Conservation (phyloP, 2,329 filamentous ascomycete species). For the Seiridium cupressi region DNA sequence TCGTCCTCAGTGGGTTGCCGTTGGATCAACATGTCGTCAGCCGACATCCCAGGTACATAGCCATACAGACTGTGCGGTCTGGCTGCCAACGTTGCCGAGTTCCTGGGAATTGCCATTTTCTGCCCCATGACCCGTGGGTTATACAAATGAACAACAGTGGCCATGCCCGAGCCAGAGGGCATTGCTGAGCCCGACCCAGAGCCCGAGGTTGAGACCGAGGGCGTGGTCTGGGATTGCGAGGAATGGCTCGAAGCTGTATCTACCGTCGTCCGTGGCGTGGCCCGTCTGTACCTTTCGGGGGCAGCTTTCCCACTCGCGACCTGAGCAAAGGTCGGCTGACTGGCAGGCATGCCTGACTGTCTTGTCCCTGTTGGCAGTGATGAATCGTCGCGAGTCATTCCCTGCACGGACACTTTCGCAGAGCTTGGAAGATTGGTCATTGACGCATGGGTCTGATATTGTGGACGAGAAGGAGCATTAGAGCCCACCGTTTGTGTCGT, state of each 20-base stretch:
- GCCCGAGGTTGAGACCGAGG: background rate
- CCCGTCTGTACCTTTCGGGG: constrained; percentile 80
- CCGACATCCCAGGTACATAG: constrained; percentile 42
- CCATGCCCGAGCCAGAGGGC: constrained; percentile 53
- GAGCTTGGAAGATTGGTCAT: constrained; percentile 37
- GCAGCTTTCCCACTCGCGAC: constrained; percentile 64
- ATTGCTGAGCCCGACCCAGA: constrained; percentile 39
- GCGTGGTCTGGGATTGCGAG: constrained; percentile 19
- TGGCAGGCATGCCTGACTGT: constrained; percentile 39
- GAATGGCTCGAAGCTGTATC: constrained; percentile 38
- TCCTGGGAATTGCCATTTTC: constrained; percentile 27
- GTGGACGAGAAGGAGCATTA: constrained; percentile 23
- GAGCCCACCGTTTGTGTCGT: constrained; percentile 35
- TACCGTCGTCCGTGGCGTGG: constrained; percentile 49
- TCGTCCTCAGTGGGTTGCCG: constrained; percentile 60
- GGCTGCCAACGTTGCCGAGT: constrained; percentile 33
- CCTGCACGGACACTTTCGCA: constrained; percentile 29
- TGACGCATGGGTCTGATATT: constrained; percentile 28
- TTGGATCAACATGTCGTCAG: constrained; percentile 69
- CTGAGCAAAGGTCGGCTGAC: constrained; percentile 53
- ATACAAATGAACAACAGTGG: constrained; percentile 54
- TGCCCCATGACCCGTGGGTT: constrained; percentile 39
- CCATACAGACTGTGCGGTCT: constrained; percentile 54
- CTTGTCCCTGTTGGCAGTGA: constrained; percentile 38
- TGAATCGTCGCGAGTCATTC: constrained; percentile 53